Conservation (phyloP, 2,329 filamentous ascomycete genomes). For the Macrophomina phaseolina region DNA sequence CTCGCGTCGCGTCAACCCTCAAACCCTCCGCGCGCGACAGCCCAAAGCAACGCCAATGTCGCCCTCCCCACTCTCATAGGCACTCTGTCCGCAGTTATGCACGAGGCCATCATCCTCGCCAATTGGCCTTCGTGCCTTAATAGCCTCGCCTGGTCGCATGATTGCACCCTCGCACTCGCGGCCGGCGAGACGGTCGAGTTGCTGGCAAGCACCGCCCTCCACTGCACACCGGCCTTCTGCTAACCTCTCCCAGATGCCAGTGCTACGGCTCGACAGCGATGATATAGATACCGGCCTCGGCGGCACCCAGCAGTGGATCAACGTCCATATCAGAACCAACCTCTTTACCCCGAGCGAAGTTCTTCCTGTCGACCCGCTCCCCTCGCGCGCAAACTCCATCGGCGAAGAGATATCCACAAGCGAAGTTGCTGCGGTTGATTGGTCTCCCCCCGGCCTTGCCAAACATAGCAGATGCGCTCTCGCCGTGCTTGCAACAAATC, state of each 20-base stretch:
- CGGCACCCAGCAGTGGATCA: conserved; percentile 38
- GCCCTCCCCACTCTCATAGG: not conserved
- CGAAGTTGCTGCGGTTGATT: conserved; percentile 56
- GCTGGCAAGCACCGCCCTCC: conserved; percentile 44
- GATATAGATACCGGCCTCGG: conserved; percentile 39
- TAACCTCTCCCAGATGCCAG: conserved; percentile 41
- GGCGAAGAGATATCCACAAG: conserved; percentile 65
- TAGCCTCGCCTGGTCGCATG: conserved; percentile 64
- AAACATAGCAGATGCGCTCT: conserved; percentile 61
- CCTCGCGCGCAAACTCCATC: conserved; percentile 57
- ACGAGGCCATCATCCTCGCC: conserved; percentile 41
- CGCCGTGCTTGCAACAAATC: conserved; percentile 62
- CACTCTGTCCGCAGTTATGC: conserved; percentile 33
- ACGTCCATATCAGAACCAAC: conserved; percentile 54
- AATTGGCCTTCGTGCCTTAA: conserved; percentile 59
- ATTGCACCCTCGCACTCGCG: conserved; percentile 63
- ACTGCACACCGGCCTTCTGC: conserved; percentile 25
- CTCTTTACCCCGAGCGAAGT: conserved; percentile 59
- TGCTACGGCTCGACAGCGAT: conserved; percentile 36
- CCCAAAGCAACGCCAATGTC: not conserved
- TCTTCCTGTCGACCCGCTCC: conserved; percentile 52
- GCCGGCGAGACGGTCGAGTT: conserved; percentile 62
- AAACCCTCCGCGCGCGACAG: not conserved
- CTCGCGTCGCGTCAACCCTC: conserved; percentile 18
- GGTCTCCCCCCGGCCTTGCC: conserved; percentile 63